phyloP scores from a whole-genome alignment of 192 early-diverging fungal genomes.

The Lunasporangiospora selenospora region DNA sequence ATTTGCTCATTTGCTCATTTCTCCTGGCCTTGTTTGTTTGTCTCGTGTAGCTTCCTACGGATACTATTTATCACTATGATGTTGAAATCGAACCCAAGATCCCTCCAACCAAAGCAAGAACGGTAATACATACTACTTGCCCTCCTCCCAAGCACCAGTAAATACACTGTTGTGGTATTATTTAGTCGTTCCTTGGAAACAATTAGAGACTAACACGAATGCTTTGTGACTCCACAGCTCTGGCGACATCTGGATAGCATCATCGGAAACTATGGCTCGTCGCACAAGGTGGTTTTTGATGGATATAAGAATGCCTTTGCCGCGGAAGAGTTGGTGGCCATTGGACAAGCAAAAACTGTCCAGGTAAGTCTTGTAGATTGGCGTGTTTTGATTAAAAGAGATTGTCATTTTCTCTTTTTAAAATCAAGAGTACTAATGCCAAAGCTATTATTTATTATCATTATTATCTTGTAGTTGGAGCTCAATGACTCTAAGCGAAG shows the following conservation, averaged over 20 bases:
- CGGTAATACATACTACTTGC: too few relatives aligned
- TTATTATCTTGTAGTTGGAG: background rate
- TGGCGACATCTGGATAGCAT: slow-evolving; percentile 55
- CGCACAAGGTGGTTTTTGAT: slow-evolving; percentile 76
- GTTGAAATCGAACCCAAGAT: slow-evolving; percentile 75
- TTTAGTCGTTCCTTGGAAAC: background rate
- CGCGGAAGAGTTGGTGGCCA: slow-evolving; percentile 52
- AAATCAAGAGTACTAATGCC: slow-evolving; percentile 15
- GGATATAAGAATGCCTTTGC: slow-evolving; percentile 78
- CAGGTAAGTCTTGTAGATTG: slow-evolving; percentile 40
- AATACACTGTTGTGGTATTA: background rate
- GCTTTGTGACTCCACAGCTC: slow-evolving; percentile 37
- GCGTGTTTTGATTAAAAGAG: background rate
- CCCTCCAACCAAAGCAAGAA: slow-evolving; percentile 70
- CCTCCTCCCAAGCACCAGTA: slow-evolving; percentile 20
- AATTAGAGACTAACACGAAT: background rate
- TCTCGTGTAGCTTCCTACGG: background rate
- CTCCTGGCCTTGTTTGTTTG: background rate
- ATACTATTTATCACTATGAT: slow-evolving; percentile 83
- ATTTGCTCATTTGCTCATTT: background rate
- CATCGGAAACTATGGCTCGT: slow-evolving; percentile 53
- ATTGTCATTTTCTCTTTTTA: background rate
- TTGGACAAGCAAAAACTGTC: slow-evolving; percentile 55
- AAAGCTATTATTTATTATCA: background rate
- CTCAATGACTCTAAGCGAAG: background rate